Evolutionary conservation across 768 basidiomycete genomes (phyloP), one percentile per base, ranked within the genome.

Genomic region (Agrocybe pediades): DNA sequence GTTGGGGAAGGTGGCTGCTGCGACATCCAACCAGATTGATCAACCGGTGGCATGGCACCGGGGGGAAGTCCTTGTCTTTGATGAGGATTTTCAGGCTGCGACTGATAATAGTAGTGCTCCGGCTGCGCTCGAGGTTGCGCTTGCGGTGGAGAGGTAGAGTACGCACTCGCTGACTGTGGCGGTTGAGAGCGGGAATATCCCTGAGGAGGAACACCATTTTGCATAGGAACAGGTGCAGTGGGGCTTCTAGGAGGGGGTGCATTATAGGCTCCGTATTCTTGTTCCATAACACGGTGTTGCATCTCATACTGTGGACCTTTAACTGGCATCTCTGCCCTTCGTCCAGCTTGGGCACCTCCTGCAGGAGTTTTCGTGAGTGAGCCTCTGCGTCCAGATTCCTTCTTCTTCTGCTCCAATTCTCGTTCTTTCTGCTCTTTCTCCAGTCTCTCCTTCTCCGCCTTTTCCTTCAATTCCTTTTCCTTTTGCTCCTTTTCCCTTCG

Each of bases 201-300:
- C n/a, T 36, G 33, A 21, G 58, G 61, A 20, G 63, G 66, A 23
- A 59, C 50, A 21, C 61, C 63, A 47, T 63, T 69, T 25, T 29
- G 43, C 42, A 48, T 52, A 56, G 54, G 45, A 7, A 59, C 30
- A 6, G 61, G 54, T n/a, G 62, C 55, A 19, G 57, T 57, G n/a
- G 64, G 58, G 36, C 56, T 64, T 40, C 74, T 68, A 1, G 70
- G 61, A 46, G 71, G 68, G 39, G 74, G 74, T 23, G 69, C 69
- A 49, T 67, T 71, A 60, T 76, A 79, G 49, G 74, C 77, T 45
- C 78, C 77, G 58, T 91, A 90, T 66, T 96, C 92, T 62, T 95
- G 88, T 68, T 95, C 91, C 81, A 98, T 93, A 46, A 87, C 90
- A 20, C 89, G 85, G 68, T 93, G 90, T 67, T 98, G 95, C 83